Evolutionary conservation across 768 basidiomycete genomes (phyloP), one percentile per base, ranked within the genome.

Genomic region (Boletus rubescentipes): DNA sequence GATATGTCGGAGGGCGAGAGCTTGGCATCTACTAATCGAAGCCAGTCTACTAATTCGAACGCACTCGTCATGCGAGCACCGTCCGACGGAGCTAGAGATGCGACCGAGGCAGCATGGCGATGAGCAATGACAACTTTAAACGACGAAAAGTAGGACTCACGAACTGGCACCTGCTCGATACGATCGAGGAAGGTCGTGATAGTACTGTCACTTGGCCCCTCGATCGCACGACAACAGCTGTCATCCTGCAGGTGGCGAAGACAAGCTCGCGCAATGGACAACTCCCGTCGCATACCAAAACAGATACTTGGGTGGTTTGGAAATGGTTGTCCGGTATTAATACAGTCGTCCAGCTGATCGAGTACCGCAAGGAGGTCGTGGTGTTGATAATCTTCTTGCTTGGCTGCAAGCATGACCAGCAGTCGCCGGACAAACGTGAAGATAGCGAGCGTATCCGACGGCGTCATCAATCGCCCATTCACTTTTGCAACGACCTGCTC

Each of bases 401-500:
- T 88, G 9, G 79, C 73, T 0, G 79, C 69, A 14, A 95, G 68
- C 26, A 75, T 76, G 39, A 85, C 73, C 1, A 86, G 49, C 6
- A 97, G 72, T 55, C 79, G 80, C n/a, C 91, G 77, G 16, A 85
- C 54, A 61, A 84, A 96, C 0, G 79, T 72, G 7, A 80, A 71
- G 20, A 94, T 64, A 0, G 87, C 82, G 6, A 91, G 74, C 5
- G 79, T 68, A 55, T 89, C 86, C 1, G 86, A 83, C 3, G 85
- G 75, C 0, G 77, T 67, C 18, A 89, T 71, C 18, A 80, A 69
- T 20, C 77, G 75, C 37, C 77, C 79, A n/a, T 68, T 67, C n/a
- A 85, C 63, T 67, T 89, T 92, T 1, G 87, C 87, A 7, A 73
- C 66, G 18, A 91, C 69, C 62, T 95, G 91, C 62, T 97, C 94